Base-by-base conservation (phyloP, 2,329 filamentous ascomycete species). In the Penicillium occitanis region DNA sequence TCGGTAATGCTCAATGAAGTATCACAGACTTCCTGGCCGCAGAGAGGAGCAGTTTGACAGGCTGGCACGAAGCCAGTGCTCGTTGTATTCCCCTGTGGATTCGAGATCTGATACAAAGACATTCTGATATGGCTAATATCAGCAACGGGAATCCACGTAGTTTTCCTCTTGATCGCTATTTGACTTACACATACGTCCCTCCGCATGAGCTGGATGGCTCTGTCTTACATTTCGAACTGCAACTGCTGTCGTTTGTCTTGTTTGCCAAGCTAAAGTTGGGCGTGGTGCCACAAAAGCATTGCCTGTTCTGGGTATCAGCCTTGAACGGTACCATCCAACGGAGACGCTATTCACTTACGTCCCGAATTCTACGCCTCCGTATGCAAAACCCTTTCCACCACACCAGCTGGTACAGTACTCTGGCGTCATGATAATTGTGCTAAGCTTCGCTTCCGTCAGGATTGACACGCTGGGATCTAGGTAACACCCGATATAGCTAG, bases 81-180 rank as follows among this genome's bases (percentile, higher is more conserved):
- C 30, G 35, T 10, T 57, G 53, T 19, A 14, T 4, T 40, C 2
- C 19, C 8, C 5, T 57, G 28, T 17, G 62, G 62, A 46, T 64
- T 64, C 3, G n/a, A 58, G n/a, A 64, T 64, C 11, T 64, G 35
- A 33, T 64, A 64, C 33, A 64, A 22, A 35, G 53, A 57, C 53
- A 57, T 57, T n/a, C 53, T 57, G 35, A 19, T n/a, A 19, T 22
- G 6, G 8, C 40, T n/a, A 48, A 57, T 57, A 25, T 55, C 30
- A 57, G 25, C 33, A 37, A 19, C n/a, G 37, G 5, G 25, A n/a
- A 19, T 22, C 30, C 17, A 37, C 19, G n/a, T 19, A 19, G 17
- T 35, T 37, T 30, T 35, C 30, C 28, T 40, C 5, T 7, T 51
- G 25, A 51, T 28, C 3, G 22, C 11, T 51, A 14, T 17, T 51